Conservation (phyloP, 495 filamentous ascomycete species). For the Podospora pseudoanserina region DNA sequence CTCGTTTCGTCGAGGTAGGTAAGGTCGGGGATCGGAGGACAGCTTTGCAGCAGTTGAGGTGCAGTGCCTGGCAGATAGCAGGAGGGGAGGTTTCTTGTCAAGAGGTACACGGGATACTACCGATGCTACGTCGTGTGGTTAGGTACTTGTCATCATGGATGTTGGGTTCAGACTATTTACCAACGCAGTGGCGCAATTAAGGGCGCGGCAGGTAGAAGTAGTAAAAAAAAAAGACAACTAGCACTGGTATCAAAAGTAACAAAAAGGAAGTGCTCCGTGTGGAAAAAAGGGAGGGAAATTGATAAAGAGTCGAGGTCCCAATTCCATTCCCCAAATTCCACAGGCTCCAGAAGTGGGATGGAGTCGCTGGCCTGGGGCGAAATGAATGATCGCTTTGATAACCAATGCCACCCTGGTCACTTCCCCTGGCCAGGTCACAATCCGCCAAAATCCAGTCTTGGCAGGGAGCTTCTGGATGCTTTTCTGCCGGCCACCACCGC, state of each 20-base stretch:
- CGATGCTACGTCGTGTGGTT: constrained; percentile 1
- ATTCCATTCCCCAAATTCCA: constrained; percentile 2
- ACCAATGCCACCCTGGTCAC: constrained; percentile 5
- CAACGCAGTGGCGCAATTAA: constrained; percentile 5
- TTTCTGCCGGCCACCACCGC: constrained; percentile 6
- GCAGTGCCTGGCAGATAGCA: no score
- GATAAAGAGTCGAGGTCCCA: constrained; percentile 5
- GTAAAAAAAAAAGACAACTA: not conserved
- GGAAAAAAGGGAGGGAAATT: not conserved
- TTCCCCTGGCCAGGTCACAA: constrained; percentile 2
- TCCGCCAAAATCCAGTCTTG: not conserved
- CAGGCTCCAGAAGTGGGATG: constrained; percentile 5
- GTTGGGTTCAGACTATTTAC: not conserved
- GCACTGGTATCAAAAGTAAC: not conserved
- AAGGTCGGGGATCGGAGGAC: not conserved
- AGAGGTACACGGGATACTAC: not conserved
- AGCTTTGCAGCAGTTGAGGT: not conserved
- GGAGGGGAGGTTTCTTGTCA: not conserved
- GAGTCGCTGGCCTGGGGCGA: constrained; percentile 1
- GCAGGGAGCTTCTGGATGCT: constrained; percentile 10
- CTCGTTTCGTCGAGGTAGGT: not conserved
- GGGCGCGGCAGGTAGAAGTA: not conserved
- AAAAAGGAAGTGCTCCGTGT: not conserved
- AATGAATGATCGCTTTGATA: constrained; percentile 6
- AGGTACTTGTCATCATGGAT: not conserved